A percentile compares a stretch with the other conserved stretches of the same genome.
Evolutionary conservation across 2,329 filamentous ascomycete genomes (phyloP).

Genomic region (Stachybotrys chartarum): DNA sequence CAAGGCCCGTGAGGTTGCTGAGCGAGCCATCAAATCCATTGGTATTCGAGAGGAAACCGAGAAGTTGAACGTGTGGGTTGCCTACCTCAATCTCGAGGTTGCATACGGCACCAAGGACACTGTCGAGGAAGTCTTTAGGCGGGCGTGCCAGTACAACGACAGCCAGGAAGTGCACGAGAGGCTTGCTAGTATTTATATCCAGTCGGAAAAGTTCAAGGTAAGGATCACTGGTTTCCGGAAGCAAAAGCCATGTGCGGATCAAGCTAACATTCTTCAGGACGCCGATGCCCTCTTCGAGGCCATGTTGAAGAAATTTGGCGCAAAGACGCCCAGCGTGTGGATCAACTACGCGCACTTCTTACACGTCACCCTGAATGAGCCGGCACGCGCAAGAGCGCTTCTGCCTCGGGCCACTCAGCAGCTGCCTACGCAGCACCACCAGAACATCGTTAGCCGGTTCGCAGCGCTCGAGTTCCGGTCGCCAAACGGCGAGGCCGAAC

Average conservation of each 20-base stretch:
- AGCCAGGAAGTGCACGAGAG: conserved; percentile 83
- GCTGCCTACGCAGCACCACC: conserved; percentile 58
- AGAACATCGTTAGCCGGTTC: conserved; percentile 75
- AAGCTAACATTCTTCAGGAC: conserved; percentile 51
- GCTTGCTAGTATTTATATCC: conserved; percentile 89
- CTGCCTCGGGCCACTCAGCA: conserved; percentile 80
- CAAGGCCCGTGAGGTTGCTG: conserved; percentile 81
- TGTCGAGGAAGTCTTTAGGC: conserved; percentile 80
- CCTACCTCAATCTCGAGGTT: conserved; percentile 88
- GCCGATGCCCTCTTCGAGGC: conserved; percentile 82
- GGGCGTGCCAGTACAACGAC: conserved; percentile 91
- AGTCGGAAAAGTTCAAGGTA: conserved; percentile 78
- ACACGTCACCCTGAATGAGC: conserved; percentile 62
- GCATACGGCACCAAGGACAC: conserved; percentile 79
- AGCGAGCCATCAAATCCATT: conserved; percentile 86
- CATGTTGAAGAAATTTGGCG: conserved; percentile 84
- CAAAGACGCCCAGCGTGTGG: conserved; percentile 74
- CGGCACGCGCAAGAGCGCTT: conserved; percentile 70
- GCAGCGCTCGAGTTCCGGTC: conserved; percentile 88
- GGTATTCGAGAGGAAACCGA: conserved; percentile 85
- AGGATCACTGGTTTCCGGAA: conserved; percentile 21
- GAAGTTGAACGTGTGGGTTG: conserved; percentile 93
- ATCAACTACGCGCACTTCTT: conserved; percentile 93
- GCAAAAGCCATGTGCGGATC: background rate
- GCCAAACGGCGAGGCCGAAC: conserved; percentile 74